These are phyloP conservation scores for Saksenaea vasiformis DNA, from an alignment of 371 early-diverging fungal species.

Conservation along the genomic window DNA sequence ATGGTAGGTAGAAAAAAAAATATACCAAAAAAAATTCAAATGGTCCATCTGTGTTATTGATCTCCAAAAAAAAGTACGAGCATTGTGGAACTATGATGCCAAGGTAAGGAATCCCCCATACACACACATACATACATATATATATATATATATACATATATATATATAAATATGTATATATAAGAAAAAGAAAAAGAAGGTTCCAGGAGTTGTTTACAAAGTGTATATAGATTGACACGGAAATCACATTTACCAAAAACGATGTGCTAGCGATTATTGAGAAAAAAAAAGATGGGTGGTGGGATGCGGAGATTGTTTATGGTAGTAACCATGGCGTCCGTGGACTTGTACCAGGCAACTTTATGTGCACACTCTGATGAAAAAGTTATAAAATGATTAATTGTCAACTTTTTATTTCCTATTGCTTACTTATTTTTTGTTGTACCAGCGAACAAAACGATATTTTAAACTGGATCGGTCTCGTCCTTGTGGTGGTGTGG, in stretches of 20 bases:
- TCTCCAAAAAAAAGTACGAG: slow-evolving; percentile 9
- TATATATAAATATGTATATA: background rate
- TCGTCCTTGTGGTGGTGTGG: background rate
- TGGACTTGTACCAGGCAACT: slow-evolving; percentile 32
- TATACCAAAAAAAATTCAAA: background rate
- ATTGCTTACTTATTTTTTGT: no score
- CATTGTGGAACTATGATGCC: slow-evolving; percentile 24
- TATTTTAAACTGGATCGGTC: background rate
- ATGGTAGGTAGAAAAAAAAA: slow-evolving; percentile 9
- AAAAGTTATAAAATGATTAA: no score
- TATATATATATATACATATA: background rate
- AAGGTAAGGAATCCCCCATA: slow-evolving; percentile 13
- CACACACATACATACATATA: background rate
- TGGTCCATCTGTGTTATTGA: background rate
- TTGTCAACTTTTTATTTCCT: no score
- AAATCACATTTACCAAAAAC: slow-evolving; percentile 22
- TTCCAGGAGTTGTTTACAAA: background rate
- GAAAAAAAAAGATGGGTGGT: slow-evolving; percentile 34
- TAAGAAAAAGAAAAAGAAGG: no score
- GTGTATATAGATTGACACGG: slow-evolving; percentile 16
- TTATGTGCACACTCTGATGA: slow-evolving; percentile 13
- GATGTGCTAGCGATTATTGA: slow-evolving; percentile 26
- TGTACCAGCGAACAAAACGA: background rate
- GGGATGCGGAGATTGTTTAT: slow-evolving; percentile 26
- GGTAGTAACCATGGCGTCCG: slow-evolving; percentile 9